Conservation (phyloP, 306 rosid genomes). For the Vicia villosa region DNA sequence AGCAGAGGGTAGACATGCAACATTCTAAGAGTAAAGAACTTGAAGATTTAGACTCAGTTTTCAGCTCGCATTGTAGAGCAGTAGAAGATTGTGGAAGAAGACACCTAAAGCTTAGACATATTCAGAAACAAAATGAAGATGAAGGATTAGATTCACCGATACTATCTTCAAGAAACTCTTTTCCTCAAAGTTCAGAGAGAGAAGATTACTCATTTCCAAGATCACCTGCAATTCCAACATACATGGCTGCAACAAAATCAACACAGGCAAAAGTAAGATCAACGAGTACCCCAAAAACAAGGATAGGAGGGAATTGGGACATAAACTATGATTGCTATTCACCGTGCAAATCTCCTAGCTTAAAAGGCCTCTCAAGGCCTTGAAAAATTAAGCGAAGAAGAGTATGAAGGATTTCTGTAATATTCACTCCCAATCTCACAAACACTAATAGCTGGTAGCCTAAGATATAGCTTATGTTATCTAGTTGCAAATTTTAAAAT, state of each 20-base stretch:
- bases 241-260: slow-evolving; percentile 97
- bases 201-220: slow-evolving; percentile 53
- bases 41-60: slow-evolving; percentile 73
- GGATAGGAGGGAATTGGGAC: slow-evolving; percentile 53
- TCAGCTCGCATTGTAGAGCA: slow-evolving; percentile 49
- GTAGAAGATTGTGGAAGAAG: slow-evolving; percentile 50
- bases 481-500: too few species aligned
- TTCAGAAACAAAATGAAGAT: slow-evolving; percentile 37
- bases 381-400: slow-evolving; percentile 25
- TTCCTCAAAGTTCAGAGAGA: slow-evolving; percentile 25
- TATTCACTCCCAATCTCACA: too few species aligned
- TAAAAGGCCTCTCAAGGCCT: slow-evolving; percentile 69
- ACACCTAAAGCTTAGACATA: slow-evolving; percentile 48
- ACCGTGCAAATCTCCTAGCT: slow-evolving; percentile 81
- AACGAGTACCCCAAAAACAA: slow-evolving; percentile 67
- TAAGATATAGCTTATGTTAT: too few species aligned
- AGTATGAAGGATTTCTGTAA: neutral
- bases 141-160: slow-evolving; percentile 62
- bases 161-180: slow-evolving; percentile 44
- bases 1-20: slow-evolving; percentile 90
- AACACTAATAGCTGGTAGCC: too few species aligned
- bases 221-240: slow-evolving; percentile 74
- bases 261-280: slow-evolving; percentile 78
- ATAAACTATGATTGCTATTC: slow-evolving; percentile 60
- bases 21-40: slow-evolving; percentile 82